Evolutionary conservation across 768 basidiomycete species (phyloP).

Genomic region (Saitozyma podzolica): DNA sequence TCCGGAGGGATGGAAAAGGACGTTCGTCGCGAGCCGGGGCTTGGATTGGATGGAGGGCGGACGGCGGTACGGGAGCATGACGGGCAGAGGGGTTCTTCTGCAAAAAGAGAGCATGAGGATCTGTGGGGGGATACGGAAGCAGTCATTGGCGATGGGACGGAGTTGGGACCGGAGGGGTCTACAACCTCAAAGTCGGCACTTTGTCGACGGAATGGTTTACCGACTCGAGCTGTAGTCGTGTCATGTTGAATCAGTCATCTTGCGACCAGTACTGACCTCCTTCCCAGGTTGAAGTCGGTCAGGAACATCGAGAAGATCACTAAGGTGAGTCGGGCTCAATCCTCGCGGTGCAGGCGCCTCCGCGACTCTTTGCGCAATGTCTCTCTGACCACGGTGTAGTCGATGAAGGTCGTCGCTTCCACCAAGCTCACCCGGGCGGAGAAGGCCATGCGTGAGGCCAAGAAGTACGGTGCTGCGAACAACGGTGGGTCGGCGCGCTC

Average conservation of each 20-base stretch:
- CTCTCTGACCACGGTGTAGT: slow-evolving; percentile 56
- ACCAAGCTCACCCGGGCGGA: slow-evolving; percentile 95
- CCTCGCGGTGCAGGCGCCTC: too few species aligned
- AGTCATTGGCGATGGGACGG: too few species aligned
- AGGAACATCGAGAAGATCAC: slow-evolving; percentile 99
- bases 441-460: slow-evolving; percentile 85
- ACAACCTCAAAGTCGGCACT: not conserved
- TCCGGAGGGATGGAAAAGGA: too few species aligned
- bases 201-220: not conserved
- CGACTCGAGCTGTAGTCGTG: not conserved
- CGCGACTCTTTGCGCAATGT: not conserved
- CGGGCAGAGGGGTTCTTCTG: too few species aligned
- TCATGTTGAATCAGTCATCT: not conserved
- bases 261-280: not conserved
- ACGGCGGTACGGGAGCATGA: too few species aligned
- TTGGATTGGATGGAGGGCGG: too few species aligned
- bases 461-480: slow-evolving; percentile 89
- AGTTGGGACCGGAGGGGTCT: too few species aligned
- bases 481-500: slow-evolving; percentile 62
- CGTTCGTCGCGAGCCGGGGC: too few species aligned
- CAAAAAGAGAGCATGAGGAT: too few species aligned
- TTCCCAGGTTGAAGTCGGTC: slow-evolving; percentile 69
- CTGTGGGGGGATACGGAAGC: too few species aligned
- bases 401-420: slow-evolving; percentile 99
- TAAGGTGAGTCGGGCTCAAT: slow-evolving; percentile 64